A percentile compares a stretch with the other conserved stretches of the same genome.
phyloP scores from a whole-genome alignment of 257 asterid genomes.

The Eucommia ulmoides region DNA sequence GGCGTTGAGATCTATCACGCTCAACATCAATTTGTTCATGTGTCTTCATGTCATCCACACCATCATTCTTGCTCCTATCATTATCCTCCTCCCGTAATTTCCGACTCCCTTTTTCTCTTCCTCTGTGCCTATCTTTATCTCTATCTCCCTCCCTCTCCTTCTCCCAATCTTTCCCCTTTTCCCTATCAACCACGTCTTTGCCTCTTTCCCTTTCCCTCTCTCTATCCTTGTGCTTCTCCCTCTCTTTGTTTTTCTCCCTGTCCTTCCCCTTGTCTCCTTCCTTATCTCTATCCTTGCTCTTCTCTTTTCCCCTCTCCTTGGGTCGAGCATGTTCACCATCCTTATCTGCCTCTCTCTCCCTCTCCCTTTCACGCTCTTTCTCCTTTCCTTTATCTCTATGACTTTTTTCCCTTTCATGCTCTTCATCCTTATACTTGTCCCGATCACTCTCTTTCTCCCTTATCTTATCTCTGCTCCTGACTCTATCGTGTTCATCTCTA shows the following conservation, averaged over 20 bases:
- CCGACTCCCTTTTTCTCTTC: conserved; percentile 43
- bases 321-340: conserved; percentile 29
- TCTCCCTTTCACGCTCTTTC: conserved; percentile 43
- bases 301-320: conserved; percentile 47
- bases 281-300: conserved; percentile 41
- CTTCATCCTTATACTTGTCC: conserved; percentile 52
- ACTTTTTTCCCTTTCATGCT: conserved; percentile 36
- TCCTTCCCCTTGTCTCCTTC: conserved; percentile 51
- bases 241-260: conserved; percentile 32
- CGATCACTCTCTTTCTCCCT: conserved; percentile 49
- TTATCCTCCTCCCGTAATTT: conserved; percentile 47
- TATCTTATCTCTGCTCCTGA: conserved; percentile 32
- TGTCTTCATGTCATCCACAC: conserved; percentile 31
- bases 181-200: conserved; percentile 44
- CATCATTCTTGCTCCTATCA: conserved; percentile 39
- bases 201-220: conserved; percentile 39
- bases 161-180: conserved; percentile 49
- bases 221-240: conserved; percentile 13
- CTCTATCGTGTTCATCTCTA: conserved; percentile 48
- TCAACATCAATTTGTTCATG: conserved; percentile 24
- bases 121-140: conserved; percentile 52
- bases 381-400: conserved; percentile 47
- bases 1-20: conserved; percentile 20
- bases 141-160: conserved; percentile 55
- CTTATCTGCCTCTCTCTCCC: conserved; percentile 26